Conservation (phyloP, 2,329 filamentous ascomycete species). For the Fusarium robinianum region DNA sequence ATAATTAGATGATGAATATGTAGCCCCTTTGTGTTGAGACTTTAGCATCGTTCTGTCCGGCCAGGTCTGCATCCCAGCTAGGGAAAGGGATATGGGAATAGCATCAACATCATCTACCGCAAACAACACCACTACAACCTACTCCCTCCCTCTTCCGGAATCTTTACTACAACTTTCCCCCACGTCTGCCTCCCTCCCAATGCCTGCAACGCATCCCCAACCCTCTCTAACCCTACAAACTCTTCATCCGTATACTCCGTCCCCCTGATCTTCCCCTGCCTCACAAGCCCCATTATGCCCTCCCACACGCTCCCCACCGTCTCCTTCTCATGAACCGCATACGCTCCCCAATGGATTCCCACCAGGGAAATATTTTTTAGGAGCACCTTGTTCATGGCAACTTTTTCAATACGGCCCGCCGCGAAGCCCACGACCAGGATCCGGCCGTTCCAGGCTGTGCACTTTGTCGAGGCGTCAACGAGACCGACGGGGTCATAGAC, state of each 20-base stretch:
- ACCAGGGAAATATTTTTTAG: slow-evolving; percentile 93
- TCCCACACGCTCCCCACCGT: slow-evolving; percentile 77
- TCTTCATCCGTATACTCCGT: slow-evolving; percentile 82
- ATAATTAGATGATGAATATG: slow-evolving; percentile 14
- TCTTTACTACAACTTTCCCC: slow-evolving; percentile 93
- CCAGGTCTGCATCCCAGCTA: no score
- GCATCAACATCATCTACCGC: slow-evolving; percentile 1
- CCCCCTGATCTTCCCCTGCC: slow-evolving; percentile 75
- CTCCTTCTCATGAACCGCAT: slow-evolving; percentile 72
- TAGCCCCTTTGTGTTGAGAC: no score
- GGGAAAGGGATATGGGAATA: no score
- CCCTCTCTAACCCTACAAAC: slow-evolving; percentile 79
- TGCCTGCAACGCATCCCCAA: slow-evolving; percentile 76
- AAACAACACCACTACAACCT: slow-evolving; percentile 50
- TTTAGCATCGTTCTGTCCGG: no score
- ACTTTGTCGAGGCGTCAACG: slow-evolving; percentile 86
- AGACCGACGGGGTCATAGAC: slow-evolving; percentile 94
- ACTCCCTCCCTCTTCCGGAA: slow-evolving; percentile 68
- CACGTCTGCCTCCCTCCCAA: slow-evolving; percentile 83
- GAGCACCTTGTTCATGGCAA: slow-evolving; percentile 88
- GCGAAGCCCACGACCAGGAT: slow-evolving; percentile 90
- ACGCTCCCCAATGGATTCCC: slow-evolving; percentile 90
- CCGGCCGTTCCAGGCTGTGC: slow-evolving; percentile 89
- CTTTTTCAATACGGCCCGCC: slow-evolving; percentile 75
- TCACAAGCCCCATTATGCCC: slow-evolving; percentile 78